phyloP scores from a whole-genome alignment of 768 basidiomycete species.

The Postia placenta region DNA sequence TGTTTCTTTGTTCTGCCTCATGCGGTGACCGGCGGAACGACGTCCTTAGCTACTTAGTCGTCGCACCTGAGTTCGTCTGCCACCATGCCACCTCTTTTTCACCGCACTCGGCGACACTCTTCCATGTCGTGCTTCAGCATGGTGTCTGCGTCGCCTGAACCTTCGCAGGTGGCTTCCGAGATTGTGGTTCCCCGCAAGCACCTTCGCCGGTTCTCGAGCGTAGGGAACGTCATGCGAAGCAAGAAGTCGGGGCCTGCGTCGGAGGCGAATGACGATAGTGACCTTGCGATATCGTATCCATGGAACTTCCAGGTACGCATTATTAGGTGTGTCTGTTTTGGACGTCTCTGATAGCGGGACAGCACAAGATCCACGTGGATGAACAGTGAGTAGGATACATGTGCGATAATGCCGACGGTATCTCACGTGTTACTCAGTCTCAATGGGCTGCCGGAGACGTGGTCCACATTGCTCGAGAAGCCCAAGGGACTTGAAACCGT shows the following conservation, averaged over 20 bases:
- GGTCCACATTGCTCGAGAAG: background rate
- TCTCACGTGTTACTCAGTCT: background rate
- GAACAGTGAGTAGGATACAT: background rate
- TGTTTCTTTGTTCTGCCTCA: background rate
- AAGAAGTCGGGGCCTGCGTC: background rate
- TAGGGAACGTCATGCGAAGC: background rate
- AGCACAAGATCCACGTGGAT: conserved; percentile 2
- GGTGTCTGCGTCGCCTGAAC: background rate
- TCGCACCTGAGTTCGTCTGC: background rate
- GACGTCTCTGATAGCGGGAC: background rate
- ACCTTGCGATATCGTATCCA: conserved; percentile 1
- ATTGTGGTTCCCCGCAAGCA: background rate
- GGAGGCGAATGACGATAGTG: background rate
- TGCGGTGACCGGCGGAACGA: background rate
- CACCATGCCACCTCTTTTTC: background rate
- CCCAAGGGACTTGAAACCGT: background rate
- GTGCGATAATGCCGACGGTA: background rate
- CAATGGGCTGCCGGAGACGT: background rate
- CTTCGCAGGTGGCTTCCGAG: background rate
- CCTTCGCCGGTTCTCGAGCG: background rate
- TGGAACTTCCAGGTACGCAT: conserved; percentile 3
- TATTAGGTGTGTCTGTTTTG: background rate
- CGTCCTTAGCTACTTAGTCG: background rate
- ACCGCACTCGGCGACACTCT: background rate
- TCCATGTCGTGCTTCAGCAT: background rate